Conservation (phyloP, 2,329 filamentous ascomycete genomes). For the Calonectria honghensis region DNA sequence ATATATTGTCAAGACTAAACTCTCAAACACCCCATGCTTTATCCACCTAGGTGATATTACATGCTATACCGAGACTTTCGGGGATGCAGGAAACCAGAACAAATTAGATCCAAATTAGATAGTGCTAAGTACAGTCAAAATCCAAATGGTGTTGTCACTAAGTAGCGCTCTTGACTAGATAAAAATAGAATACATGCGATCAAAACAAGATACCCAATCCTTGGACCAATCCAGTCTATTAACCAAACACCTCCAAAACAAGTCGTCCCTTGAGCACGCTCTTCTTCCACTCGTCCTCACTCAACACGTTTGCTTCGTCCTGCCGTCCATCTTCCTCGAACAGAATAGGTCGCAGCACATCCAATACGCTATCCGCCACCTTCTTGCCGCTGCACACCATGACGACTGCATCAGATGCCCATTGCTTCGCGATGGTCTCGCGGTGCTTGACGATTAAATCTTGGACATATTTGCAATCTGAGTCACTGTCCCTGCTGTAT, state of each 20-base stretch:
- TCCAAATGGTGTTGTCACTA: too few relatives aligned
- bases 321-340: not conserved
- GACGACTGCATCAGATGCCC: not conserved
- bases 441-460: slow-evolving; percentile 1
- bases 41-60: too few relatives aligned
- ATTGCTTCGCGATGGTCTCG: not conserved
- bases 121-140: too few relatives aligned
- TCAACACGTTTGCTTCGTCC: not conserved
- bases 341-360: not conserved
- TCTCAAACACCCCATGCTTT: too few relatives aligned
- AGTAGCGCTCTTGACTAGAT: not conserved
- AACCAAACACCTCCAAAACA: slow-evolving; percentile 18
- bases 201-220: not conserved
- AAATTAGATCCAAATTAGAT: not conserved
- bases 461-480: slow-evolving; percentile 13
- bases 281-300: not conserved
- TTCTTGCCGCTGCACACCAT: slow-evolving; percentile 19
- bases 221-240: not conserved
- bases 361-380: not conserved
- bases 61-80: too few relatives aligned
- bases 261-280: not conserved
- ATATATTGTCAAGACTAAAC: too few relatives aligned
- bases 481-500: not conserved
- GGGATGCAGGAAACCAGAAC: not conserved
- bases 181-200: not conserved